Evolutionary conservation across 768 basidiomycete species (phyloP), one percentile per base, ranked within the genome.

Genomic region (Mycena galericulata): DNA sequence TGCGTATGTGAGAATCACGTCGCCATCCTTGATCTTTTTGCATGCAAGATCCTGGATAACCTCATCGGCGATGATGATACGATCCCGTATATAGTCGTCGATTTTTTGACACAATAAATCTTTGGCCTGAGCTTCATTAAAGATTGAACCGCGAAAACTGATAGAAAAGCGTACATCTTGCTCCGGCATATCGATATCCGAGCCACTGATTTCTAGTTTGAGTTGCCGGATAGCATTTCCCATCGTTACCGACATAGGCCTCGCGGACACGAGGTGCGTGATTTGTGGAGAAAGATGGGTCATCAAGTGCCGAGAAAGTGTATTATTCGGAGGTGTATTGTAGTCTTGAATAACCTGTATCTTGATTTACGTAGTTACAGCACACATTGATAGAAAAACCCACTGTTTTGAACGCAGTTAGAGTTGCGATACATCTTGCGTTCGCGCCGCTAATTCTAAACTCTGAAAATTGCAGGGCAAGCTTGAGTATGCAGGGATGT

Each of bases 401-500:
- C 75, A 98, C 97, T 58, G 90, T 92, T 82, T 97, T 96, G 83
- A 99, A 97, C 9, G 94, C 93, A 40, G 89, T 90, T 70, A 99
- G 82, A 71, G 95, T 95, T 6, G 95, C 96, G 49, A 98, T 97
- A 74, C 96, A 97, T 67, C 98, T 86, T 8, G 98, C 97, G 79
- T 99, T 99, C 17, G 96, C 94, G 10, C 98, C 98, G 54, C 92
- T 90, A 71, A 99, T 92, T 78, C 91, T 91, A 82, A 99, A 98
- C 72, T 93, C 91, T 10, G 94, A 89, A 80, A 98, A 97, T 70
- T 96, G 90, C 32, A 98, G 84, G 12, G 94, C 97, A 11, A 98
- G 89, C 58, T 92, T 86, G 65, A 96, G 83, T 72, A 99, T 90
- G 22, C 89, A 89, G 30, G 97, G 98, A 76, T 99, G 98, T 43